A percentile compares a stretch with the other conserved stretches of the same genome.
These are phyloP conservation scores for Hanseniaspora pseudoguilliermondii DNA, from an alignment of 805 yeast species.

Conservation along the genomic window DNA sequence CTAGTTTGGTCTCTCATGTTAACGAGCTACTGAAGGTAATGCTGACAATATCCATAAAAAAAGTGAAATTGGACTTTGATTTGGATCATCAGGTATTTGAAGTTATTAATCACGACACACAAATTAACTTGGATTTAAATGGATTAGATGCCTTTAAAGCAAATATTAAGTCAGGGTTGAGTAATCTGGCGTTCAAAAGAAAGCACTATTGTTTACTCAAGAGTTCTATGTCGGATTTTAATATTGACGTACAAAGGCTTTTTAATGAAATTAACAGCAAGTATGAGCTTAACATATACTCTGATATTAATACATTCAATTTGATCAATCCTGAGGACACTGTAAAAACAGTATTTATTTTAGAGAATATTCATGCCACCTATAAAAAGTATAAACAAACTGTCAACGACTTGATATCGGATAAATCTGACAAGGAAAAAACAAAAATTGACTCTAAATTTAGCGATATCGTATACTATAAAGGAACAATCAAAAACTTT, in stretches of 20 bases:
- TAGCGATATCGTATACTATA: background rate
- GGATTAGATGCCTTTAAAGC: background rate
- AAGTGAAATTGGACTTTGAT: background rate
- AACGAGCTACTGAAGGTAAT: background rate
- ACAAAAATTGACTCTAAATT: background rate
- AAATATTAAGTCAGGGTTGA: background rate
- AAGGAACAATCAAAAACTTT: background rate
- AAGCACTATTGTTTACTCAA: background rate
- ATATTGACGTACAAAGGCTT: background rate
- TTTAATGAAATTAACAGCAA: background rate
- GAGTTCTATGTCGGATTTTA: background rate
- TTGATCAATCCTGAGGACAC: slow-evolving; percentile 2
- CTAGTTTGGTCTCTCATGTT: background rate
- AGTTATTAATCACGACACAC: slow-evolving; percentile 2
- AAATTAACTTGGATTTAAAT: background rate
- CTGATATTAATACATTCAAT: background rate
- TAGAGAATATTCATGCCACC: background rate
- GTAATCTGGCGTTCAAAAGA: background rate
- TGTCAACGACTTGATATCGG: background rate
- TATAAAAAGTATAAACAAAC: background rate
- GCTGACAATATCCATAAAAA: background rate
- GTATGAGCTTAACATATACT: background rate
- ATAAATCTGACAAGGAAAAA: background rate
- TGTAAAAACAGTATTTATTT: slow-evolving; percentile 1
- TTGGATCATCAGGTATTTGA: slow-evolving; percentile 5